Evolutionary conservation across 2,329 filamentous ascomycete species (phyloP).

Genomic region (Chrysosporium keratinophilum): DNA sequence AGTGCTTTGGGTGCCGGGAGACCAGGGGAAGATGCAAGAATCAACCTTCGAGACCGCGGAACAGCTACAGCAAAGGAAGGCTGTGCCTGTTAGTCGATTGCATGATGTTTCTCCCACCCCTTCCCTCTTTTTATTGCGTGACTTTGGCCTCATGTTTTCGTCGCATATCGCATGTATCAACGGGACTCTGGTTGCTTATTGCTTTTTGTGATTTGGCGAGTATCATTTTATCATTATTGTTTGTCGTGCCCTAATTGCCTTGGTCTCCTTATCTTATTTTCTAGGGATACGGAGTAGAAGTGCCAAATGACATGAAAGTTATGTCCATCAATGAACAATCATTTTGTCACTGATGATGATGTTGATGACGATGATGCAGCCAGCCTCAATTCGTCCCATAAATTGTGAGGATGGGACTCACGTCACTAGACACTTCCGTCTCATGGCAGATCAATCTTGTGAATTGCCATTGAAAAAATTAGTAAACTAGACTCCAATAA

Average conservation of each 20-base stretch:
- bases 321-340: neutral
- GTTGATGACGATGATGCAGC: neutral
- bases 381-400: too few species aligned
- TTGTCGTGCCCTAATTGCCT: neutral
- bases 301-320: constrained; percentile 1
- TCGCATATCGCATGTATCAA: constrained; percentile 11
- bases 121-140: neutral
- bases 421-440: too few species aligned
- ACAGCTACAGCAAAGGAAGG: constrained; percentile 75
- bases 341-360: neutral
- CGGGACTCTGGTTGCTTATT: neutral
- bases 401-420: too few species aligned
- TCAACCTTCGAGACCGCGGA: constrained; percentile 67
- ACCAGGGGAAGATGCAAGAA: constrained; percentile 49
- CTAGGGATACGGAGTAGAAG: constrained; percentile 7
- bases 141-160: constrained; percentile 1
- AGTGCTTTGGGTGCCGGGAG: constrained; percentile 44
- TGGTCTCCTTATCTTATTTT: neutral
- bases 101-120: too few species aligned
- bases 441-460: too few species aligned
- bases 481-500: too few species aligned
- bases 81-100: constrained; percentile 61
- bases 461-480: too few species aligned
- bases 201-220: neutral
- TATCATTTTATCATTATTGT: neutral